Conservation (phyloP, 768 basidiomycete genomes). For the Peribolospora baueri region DNA sequence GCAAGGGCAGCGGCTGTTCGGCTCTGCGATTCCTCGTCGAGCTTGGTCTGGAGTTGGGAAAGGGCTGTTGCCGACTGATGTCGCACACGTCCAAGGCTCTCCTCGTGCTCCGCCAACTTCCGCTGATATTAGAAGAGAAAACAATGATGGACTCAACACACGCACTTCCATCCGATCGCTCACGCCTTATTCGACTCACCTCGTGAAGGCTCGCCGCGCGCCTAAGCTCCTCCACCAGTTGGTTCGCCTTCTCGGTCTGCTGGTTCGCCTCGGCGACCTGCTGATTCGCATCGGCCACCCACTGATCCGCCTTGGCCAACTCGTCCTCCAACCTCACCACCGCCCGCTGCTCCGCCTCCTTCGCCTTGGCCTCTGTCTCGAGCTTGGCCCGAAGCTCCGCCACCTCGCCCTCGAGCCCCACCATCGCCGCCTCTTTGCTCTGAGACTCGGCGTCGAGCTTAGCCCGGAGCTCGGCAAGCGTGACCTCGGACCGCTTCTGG, state of each 20-base stretch:
- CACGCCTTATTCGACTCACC: too few species aligned
- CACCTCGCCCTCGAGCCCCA: slow-evolving; percentile 38
- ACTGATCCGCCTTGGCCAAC: slow-evolving; percentile 65
- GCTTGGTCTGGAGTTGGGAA: too few species aligned
- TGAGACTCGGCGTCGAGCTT: too few species aligned
- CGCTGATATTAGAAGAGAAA: too few species aligned
- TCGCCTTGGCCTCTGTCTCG: slow-evolving; percentile 5
- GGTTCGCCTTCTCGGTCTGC: slow-evolving; percentile 37
- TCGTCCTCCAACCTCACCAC: slow-evolving; percentile 25
- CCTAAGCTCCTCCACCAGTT: slow-evolving; percentile 16
- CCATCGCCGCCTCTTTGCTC: slow-evolving; percentile 34
- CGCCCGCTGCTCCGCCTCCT: slow-evolving; percentile 7
- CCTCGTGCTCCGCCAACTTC: too few species aligned
- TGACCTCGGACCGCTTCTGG: slow-evolving; percentile 58
- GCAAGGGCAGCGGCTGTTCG: too few species aligned
- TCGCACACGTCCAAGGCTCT: too few species aligned
- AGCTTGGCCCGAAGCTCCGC: slow-evolving; percentile 54
- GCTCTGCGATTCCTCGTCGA: too few species aligned
- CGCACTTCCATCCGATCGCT: too few species aligned
- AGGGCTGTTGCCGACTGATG: too few species aligned
- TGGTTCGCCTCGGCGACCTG: slow-evolving; percentile 36
- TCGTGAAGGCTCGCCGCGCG: too few species aligned
- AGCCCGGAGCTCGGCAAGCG: slow-evolving; percentile 27
- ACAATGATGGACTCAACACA: too few species aligned
- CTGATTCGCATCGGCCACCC: slow-evolving; percentile 38